Base-by-base conservation (phyloP, 2,329 filamentous ascomycete species). In the Coleophoma cylindrospora region DNA sequence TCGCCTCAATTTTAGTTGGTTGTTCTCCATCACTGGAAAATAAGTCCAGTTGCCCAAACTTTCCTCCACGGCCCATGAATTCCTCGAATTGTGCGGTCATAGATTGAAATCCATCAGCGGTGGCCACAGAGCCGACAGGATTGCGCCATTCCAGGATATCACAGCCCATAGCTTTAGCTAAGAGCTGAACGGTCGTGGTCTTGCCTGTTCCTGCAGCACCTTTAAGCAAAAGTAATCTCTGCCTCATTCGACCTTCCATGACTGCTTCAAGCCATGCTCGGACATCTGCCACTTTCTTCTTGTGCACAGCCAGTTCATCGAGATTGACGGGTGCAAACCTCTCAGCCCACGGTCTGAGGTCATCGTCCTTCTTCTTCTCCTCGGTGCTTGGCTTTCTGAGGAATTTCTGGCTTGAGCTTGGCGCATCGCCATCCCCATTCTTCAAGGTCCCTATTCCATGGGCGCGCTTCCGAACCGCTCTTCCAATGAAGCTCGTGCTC, bases 141-240 rank as follows among this genome's bases (percentile, higher is more conserved):
- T 95, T 96, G 64, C 83, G 87, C 94, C 94, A 99, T 68, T 97
- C 91, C 33, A 94, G 72, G 32, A 97, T 71, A 54, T 91, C 81
- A 52, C 87, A 84, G 2, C 78, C 80, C 72, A 97, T 74, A n/a
- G 87, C 81, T 55, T 82, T 82, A 4, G 91, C 86, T 34, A 99
- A 76, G 19, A 96, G 72, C 11, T 80, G 80, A 47, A 97, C 64
- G 0, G 92, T 95, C 0, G 90, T 91, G 1, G 94, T 97, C 70
- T 99, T 99, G 32, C 90, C 94, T 34, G 89, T 88, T 17, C 94
- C 94, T 40, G 94, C 91, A 34, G 91, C 84, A 11, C 94, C 94
- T 67, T 95, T 96, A 40, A 99, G 74, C 27, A 99, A 76, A 50
- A 96, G 77, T 50, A 96, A 65, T 53, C 87, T 80, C 73, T 95